Evolutionary conservation across 805 yeast genomes (phyloP).

Genomic region (Kluyveromyces siamensis): DNA sequence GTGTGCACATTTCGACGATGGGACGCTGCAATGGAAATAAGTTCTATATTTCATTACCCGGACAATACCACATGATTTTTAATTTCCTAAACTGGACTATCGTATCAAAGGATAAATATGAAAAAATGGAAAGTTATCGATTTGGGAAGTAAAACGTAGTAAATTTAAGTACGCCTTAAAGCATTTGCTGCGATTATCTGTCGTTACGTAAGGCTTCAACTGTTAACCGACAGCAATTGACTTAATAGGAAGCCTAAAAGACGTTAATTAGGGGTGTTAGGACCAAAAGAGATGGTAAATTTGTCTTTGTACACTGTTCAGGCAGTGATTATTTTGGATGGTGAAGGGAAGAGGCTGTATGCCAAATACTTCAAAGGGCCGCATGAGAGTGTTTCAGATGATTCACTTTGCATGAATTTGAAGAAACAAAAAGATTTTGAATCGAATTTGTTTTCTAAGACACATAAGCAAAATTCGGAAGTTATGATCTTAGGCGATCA

Average conservation of each 20-base stretch:
- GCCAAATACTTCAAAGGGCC: slow-evolving; percentile 79
- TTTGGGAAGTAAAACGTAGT: background rate
- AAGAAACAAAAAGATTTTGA: slow-evolving; percentile 76
- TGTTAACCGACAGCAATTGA: background rate
- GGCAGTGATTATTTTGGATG: slow-evolving; percentile 74
- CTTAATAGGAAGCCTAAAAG: background rate
- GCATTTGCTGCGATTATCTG: background rate
- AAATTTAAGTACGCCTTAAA: background rate
- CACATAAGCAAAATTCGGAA: slow-evolving; percentile 75
- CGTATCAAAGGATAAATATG: background rate
- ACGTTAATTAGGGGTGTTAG: background rate
- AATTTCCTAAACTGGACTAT: background rate
- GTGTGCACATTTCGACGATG: background rate
- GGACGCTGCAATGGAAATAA: background rate
- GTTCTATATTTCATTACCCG: background rate
- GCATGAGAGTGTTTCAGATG: slow-evolving; percentile 30
- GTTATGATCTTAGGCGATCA: slow-evolving; percentile 71
- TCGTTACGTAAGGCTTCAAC: background rate
- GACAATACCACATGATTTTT: background rate
- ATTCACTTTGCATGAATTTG: slow-evolving; percentile 26
- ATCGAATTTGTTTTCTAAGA: slow-evolving; percentile 56
- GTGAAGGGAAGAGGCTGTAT: slow-evolving; percentile 67
- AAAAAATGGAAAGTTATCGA: background rate
- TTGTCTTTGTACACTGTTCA: slow-evolving; percentile 72
- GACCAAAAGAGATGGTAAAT: slow-evolving; percentile 22